phyloP scores from a whole-genome alignment of 805 yeast genomes.

The Kodamaea leandrae region DNA sequence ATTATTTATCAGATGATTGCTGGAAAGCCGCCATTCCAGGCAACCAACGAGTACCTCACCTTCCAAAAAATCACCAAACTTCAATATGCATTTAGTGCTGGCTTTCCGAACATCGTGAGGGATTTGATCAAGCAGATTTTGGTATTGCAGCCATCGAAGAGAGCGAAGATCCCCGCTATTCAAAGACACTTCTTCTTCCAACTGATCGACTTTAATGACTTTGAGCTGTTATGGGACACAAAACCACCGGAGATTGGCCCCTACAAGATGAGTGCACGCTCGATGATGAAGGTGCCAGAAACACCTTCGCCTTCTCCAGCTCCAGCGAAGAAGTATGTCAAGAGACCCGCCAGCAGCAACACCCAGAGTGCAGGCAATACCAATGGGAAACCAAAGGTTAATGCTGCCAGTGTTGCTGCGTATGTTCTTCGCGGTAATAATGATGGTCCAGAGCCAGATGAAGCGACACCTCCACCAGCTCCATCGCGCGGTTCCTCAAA shows the following conservation, averaged over 20 bases:
- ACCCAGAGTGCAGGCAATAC: background rate
- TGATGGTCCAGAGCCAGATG: conserved; percentile 14
- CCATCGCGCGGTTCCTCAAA: conserved; percentile 3
- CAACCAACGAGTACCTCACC: conserved; percentile 75
- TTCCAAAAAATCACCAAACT: conserved; percentile 79
- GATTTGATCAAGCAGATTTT: conserved; percentile 67
- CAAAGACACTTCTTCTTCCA: conserved; percentile 72
- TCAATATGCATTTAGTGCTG: conserved; percentile 73
- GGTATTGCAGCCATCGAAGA: conserved; percentile 64
- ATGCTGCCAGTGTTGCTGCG: conserved; percentile 41
- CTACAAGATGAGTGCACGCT: conserved; percentile 69
- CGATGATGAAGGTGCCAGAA: conserved; percentile 72
- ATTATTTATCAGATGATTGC: conserved; percentile 61
- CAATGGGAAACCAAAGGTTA: conserved; percentile 1
- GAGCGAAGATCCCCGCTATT: conserved; percentile 57
- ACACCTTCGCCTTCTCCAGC: conserved; percentile 16
- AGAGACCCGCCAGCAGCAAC: conserved; percentile 7
- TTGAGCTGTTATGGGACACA: conserved; percentile 64
- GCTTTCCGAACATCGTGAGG: conserved; percentile 56
- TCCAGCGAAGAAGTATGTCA: conserved; percentile 13
- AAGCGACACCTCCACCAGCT: conserved; percentile 10
- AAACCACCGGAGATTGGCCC: conserved; percentile 68
- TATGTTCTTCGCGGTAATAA: conserved; percentile 30
- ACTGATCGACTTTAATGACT: conserved; percentile 63
- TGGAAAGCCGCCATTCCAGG: conserved; percentile 77